Conservation (phyloP, 805 yeast species). For the Kuraishia cidri region DNA sequence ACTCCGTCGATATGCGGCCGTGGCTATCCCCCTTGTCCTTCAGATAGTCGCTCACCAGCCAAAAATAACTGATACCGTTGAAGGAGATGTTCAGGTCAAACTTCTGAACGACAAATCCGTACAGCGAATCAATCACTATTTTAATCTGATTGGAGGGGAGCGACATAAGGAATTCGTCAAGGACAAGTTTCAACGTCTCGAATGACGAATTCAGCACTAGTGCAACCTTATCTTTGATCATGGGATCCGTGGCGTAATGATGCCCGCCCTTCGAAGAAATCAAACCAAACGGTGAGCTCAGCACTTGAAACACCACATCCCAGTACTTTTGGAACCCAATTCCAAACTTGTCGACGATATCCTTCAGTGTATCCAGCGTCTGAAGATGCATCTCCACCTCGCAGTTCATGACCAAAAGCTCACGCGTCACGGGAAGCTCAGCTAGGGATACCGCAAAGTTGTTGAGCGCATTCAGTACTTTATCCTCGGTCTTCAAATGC, state of each 20-base stretch:
- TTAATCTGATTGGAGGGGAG: conserved; percentile 61
- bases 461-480: conserved; percentile 39
- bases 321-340: conserved; percentile 48
- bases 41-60: conserved; percentile 81
- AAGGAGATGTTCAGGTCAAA: conserved; percentile 81
- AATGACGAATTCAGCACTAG: conserved; percentile 61
- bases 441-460: conserved; percentile 33
- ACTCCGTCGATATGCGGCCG: conserved; percentile 10
- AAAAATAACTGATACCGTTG: conserved; percentile 84
- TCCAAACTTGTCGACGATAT: conserved; percentile 74
- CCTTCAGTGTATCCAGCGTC: conserved; percentile 54
- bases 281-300: conserved; percentile 47
- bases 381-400: conserved; percentile 63
- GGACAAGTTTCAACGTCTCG: conserved; percentile 71
- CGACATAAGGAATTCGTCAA: conserved; percentile 75
- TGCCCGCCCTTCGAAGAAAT: too few relatives aligned
- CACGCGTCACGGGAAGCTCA: conserved; percentile 25
- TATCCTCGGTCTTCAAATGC: conserved; percentile 27
- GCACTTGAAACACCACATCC: conserved; percentile 59
- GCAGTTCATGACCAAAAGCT: conserved; percentile 38
- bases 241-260: conserved; percentile 19
- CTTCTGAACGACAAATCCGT: conserved; percentile 61
- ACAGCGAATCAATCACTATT: conserved; percentile 61
- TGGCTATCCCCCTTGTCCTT: conserved; percentile 22
- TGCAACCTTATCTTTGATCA: conserved; percentile 34